Evolutionary conservation across 257 asterid genomes (phyloP).

Genomic region (Nicotiana tomentosiformis): DNA sequence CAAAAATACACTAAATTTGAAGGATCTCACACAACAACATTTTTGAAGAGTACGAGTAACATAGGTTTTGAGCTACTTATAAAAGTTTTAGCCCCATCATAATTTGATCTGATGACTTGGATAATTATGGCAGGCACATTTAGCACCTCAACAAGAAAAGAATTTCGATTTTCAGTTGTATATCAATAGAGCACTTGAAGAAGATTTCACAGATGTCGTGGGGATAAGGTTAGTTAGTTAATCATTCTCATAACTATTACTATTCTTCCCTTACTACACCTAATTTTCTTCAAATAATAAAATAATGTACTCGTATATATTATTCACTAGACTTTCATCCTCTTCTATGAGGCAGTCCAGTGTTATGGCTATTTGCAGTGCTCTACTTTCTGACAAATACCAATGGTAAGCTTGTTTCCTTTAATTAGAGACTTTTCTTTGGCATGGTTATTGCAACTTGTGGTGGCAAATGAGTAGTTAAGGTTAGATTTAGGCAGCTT

Average conservation of each 20-base stretch:
- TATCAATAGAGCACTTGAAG: slow-evolving; percentile 19
- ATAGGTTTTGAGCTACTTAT: too few relatives aligned
- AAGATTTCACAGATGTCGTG: slow-evolving; percentile 18
- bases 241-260: background rate
- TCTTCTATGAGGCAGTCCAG: background rate
- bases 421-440: background rate
- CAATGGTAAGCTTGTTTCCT: slow-evolving; percentile 3
- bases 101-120: background rate
- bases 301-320: background rate
- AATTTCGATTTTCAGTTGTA: slow-evolving; percentile 18
- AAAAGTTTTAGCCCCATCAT: background rate
- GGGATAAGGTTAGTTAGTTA: slow-evolving; percentile 13
- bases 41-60: too few relatives aligned
- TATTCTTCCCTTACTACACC: too few relatives aligned
- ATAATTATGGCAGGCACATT: slow-evolving; percentile 17
- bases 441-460: background rate
- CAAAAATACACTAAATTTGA: too few relatives aligned
- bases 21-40: too few relatives aligned
- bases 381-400: slow-evolving; percentile 7
- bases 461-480: background rate
- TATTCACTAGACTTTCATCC: background rate
- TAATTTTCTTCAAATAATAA: background rate
- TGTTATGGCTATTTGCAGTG: slow-evolving; percentile 6
- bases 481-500: background rate
- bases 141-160: background rate